Percentiles rank a stretch among this genome's conserved stretches.
phyloP scores from a whole-genome alignment of 176 grass and related monocot species.

The Melocanna baccifera region DNA sequence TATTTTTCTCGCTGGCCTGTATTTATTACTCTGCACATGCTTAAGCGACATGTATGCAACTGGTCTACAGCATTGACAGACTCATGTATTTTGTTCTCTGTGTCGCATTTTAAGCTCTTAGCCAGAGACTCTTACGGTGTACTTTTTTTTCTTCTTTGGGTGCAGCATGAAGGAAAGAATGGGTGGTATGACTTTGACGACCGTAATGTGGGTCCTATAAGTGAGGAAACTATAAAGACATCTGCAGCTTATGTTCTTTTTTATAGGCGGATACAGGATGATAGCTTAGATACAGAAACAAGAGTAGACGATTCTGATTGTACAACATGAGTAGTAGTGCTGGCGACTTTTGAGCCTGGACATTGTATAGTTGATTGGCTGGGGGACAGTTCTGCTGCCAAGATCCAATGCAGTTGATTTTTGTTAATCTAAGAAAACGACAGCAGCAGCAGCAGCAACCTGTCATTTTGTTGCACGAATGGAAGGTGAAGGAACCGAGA shows the following conservation, averaged over 20 bases:
- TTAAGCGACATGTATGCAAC: background rate
- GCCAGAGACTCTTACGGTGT: background rate
- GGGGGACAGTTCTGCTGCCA: conserved; percentile 8
- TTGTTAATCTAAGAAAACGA: background rate
- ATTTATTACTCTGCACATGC: background rate
- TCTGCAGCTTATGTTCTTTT: conserved; percentile 97
- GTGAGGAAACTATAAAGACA: conserved; percentile 75
- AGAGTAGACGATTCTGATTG: conserved; percentile 34
- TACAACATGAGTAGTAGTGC: conserved; percentile 12
- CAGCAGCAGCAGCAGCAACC: background rate
- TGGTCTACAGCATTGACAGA: background rate
- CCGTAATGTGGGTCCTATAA: conserved; percentile 52
- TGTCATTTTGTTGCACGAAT: background rate
- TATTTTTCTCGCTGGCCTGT: background rate
- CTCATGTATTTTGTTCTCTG: background rate
- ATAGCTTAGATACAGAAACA: conserved; percentile 48
- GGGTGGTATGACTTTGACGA: conserved; percentile 89
- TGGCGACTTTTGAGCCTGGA: conserved; percentile 21
- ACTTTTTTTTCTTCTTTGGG: conserved; percentile 1
- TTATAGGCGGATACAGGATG: conserved; percentile 58
- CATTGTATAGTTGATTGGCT: conserved; percentile 49
- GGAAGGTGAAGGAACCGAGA: background rate
- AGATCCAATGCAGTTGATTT: background rate
- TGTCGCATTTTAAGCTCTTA: background rate
- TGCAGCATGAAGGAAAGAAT: conserved; percentile 63